Evolutionary conservation across 163 green algal genomes (phyloP).

Genomic region (Botryococcus braunii): DNA sequence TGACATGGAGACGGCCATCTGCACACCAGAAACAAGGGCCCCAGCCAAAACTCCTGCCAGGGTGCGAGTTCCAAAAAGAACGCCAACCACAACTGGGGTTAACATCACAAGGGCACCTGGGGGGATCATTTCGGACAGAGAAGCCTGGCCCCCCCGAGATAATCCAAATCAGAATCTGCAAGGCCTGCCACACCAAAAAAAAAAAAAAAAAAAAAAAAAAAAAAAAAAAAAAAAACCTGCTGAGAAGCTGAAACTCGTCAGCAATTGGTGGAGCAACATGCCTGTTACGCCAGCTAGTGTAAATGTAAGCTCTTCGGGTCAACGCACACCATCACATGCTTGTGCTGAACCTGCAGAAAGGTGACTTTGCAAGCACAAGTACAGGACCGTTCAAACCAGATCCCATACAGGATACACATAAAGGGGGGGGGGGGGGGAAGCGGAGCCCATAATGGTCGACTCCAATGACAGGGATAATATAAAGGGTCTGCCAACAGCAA

Average conservation of each 20-base stretch:
- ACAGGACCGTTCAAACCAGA: neutral
- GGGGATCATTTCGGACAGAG: slow-evolving; percentile 93
- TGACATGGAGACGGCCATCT: slow-evolving; percentile 97
- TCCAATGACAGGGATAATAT: neutral
- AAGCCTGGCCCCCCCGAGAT: no score
- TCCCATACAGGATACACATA: neutral
- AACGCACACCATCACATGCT: no score
- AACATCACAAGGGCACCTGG: slow-evolving; percentile 93
- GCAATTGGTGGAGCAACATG: no score
- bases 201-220: no score
- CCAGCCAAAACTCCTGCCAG: slow-evolving; percentile 91
- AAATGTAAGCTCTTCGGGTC: no score
- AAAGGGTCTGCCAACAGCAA: neutral
- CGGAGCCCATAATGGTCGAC: neutral
- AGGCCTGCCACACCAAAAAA: no score
- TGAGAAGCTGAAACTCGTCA: no score
- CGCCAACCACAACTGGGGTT: slow-evolving; percentile 73
- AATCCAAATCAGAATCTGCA: no score
- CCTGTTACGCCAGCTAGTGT: no score
- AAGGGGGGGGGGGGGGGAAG: neutral
- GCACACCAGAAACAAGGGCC: slow-evolving; percentile 88
- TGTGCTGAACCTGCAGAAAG: no score
- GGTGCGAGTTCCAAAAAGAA: slow-evolving; percentile 53
- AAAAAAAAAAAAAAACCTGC: no score
- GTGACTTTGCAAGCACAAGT: slow-evolving; percentile 3